phyloP scores from a whole-genome alignment of 768 basidiomycete species.

The Calocybe cyanea region DNA sequence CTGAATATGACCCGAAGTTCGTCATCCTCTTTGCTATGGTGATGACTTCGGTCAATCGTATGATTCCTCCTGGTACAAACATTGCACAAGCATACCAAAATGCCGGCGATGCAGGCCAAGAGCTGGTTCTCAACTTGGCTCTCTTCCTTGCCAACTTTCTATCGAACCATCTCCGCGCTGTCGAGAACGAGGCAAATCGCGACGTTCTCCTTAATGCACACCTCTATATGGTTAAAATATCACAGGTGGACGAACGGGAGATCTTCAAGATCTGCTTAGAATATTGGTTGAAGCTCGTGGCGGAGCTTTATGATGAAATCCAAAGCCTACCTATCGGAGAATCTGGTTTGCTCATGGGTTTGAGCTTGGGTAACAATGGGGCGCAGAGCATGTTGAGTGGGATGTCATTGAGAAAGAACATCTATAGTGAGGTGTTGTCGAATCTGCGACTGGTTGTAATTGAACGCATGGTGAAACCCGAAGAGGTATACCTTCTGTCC shows the following conservation, averaged over 20 bases:
- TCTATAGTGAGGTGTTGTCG: slow-evolving; percentile 92
- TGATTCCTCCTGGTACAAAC: slow-evolving; percentile 94
- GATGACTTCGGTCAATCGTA: slow-evolving; percentile 95
- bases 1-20: slow-evolving; percentile 98
- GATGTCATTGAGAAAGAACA: slow-evolving; percentile 84
- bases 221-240: slow-evolving; percentile 97
- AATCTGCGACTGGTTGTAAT: slow-evolving; percentile 95
- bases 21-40: slow-evolving; percentile 97
- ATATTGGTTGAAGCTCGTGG: slow-evolving; percentile 95
- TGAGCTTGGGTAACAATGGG: slow-evolving; percentile 74
- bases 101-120: slow-evolving; percentile 89
- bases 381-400: slow-evolving; percentile 68
- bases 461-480: slow-evolving; percentile 99
- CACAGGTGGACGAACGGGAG: slow-evolving; percentile 96
- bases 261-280: slow-evolving; percentile 99
- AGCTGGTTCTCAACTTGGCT: slow-evolving; percentile 94
- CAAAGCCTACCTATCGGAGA: slow-evolving; percentile 88
- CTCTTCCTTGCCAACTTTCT: slow-evolving; percentile 98
- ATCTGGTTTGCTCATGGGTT: slow-evolving; percentile 80
- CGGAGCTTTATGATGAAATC: slow-evolving; percentile 96
- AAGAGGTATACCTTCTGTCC: slow-evolving; percentile 61
- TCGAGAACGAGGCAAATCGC: slow-evolving; percentile 87
- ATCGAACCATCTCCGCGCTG: slow-evolving; percentile 86
- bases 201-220: slow-evolving; percentile 96
- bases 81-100: slow-evolving; percentile 89